Base-by-base conservation (phyloP, 1,139 yeast genomes). In the Taphrina populina region DNA sequence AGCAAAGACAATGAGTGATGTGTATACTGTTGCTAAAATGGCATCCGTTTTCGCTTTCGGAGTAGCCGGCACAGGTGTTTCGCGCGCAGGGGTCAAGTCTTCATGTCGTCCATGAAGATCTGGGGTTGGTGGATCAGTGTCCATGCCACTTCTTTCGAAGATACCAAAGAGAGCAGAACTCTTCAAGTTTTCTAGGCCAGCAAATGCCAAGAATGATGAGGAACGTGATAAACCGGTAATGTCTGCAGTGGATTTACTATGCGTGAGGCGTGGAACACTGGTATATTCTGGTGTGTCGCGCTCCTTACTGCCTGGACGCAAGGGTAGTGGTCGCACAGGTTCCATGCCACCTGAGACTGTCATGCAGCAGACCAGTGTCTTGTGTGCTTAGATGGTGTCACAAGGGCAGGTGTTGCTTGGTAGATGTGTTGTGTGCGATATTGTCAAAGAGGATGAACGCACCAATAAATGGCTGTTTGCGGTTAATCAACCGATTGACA, bases 121-220 rank as follows among this genome's bases (percentile, higher is more conserved):
- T 1, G 54, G 54, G 13, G 54, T 49, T 1, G 11, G 29, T 13
- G 54, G 54, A 19, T 32, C 54, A 1, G 33, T 49, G 21, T 40
- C 54, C 10, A 33, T 29, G 2, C 54, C 54, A 15, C 54, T 46
- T 30, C 41, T 40, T 27, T 49, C 54, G 36, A 49, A 49, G 39
- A 49, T 49, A 23, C 54, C 54, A 37, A 49, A 49, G 3, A 49
- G 23, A 5, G 54, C 54, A 6, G 46, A 39, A 10, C 40, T 30
- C 15, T 29, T 37, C 20, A 43, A 21, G 8, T 39, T 32, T 15
- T 40, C 54, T 10, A 49, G 26, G 8, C 54, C 54, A 30, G 54
- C 15, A 15, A 49, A 39, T 30, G 30, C 23, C 15, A 49, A 24
- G 32, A 49, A 39, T 7, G 54, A 49, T 5, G 54, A 32, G 6